These are phyloP conservation scores for Phytophthora tubulina DNA, from an alignment of 352 stramenopile genomes.

Conservation along the genomic window DNA sequence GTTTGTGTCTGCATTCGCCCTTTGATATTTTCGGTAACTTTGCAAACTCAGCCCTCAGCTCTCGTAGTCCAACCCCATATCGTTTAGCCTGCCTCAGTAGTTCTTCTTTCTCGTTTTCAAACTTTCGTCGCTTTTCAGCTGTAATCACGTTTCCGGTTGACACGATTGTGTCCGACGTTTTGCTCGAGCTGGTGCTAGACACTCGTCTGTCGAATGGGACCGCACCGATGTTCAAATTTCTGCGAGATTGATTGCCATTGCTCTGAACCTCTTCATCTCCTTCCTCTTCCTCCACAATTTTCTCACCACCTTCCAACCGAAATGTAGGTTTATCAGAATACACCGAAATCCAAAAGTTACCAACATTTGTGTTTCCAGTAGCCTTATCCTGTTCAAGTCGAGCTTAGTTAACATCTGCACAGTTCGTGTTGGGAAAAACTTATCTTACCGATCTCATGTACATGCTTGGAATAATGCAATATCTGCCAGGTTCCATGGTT, in stretches of 20 bases:
- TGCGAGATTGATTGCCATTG: slow-evolving; percentile 7
- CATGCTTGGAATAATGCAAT: slow-evolving; percentile 89
- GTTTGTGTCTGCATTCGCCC: slow-evolving; percentile 63
- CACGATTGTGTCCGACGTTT: slow-evolving; percentile 45
- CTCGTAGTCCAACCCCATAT: slow-evolving; percentile 73
- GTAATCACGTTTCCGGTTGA: slow-evolving; percentile 41
- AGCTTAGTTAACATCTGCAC: not conserved
- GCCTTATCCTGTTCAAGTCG: slow-evolving; percentile 64
- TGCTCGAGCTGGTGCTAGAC: slow-evolving; percentile 41
- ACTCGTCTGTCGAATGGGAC: slow-evolving; percentile 9
- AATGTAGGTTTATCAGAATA: slow-evolving; percentile 81
- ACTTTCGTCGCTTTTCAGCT: slow-evolving; percentile 63
- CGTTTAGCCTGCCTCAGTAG: slow-evolving; percentile 65
- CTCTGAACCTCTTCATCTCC: slow-evolving; percentile 51
- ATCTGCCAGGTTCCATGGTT: slow-evolving; percentile 75
- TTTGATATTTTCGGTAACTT: slow-evolving; percentile 63
- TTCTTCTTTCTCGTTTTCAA: slow-evolving; percentile 82
- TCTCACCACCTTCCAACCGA: slow-evolving; percentile 73
- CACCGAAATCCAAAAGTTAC: slow-evolving; percentile 85
- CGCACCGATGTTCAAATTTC: slow-evolving; percentile 1
- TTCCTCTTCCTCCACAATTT: slow-evolving; percentile 86
- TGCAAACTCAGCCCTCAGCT: slow-evolving; percentile 74
- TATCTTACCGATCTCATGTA: slow-evolving; percentile 83
- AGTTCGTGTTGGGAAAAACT: not conserved
- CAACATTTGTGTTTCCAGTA: slow-evolving; percentile 79